phyloP scores from a whole-genome alignment of 306 rosid species.

The Cucurbita moschata region DNA sequence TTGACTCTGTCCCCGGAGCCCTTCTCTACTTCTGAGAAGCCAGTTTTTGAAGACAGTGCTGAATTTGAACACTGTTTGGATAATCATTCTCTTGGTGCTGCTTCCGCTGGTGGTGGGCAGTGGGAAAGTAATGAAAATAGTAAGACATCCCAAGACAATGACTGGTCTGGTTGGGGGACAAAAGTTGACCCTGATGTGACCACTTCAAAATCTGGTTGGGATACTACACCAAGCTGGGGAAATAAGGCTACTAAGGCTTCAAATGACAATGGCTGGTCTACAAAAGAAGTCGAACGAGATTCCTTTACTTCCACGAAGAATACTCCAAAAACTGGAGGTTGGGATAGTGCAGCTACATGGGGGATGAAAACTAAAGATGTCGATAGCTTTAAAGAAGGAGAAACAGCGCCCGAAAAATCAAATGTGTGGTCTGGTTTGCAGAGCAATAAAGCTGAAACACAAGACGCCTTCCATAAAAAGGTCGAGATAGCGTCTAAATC shows the following conservation, averaged over 20 bases:
- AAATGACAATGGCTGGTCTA: not conserved
- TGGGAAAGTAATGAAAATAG: constrained; percentile 3
- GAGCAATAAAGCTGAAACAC: not conserved
- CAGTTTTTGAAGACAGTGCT: constrained; percentile 54
- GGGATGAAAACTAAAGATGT: not conserved
- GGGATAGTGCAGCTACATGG: not conserved
- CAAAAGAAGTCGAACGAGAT: not conserved
- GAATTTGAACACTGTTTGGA: constrained; percentile 22
- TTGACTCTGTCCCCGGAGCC: constrained; percentile 44
- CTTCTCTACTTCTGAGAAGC: constrained; percentile 34
- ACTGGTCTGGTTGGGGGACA: constrained; percentile 13
- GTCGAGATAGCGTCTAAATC: not conserved
- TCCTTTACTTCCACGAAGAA: not conserved
- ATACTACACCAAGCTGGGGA: not conserved
- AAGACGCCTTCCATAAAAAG: not conserved
- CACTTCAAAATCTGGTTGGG: constrained; percentile 6
- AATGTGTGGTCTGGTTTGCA: not conserved
- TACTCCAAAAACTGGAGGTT: not conserved
- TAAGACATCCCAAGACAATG: constrained; percentile 2
- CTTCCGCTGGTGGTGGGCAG: constrained; percentile 7
- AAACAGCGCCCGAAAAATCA: not conserved
- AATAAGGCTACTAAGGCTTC: constrained; percentile 4
- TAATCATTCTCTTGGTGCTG: not conserved
- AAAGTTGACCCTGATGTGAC: not conserved
- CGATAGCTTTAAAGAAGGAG: not conserved